Evolutionary conservation across 345 rosid genomes (phyloP), one percentile per base, ranked within the genome.

Genomic region (Populus simonii): DNA sequence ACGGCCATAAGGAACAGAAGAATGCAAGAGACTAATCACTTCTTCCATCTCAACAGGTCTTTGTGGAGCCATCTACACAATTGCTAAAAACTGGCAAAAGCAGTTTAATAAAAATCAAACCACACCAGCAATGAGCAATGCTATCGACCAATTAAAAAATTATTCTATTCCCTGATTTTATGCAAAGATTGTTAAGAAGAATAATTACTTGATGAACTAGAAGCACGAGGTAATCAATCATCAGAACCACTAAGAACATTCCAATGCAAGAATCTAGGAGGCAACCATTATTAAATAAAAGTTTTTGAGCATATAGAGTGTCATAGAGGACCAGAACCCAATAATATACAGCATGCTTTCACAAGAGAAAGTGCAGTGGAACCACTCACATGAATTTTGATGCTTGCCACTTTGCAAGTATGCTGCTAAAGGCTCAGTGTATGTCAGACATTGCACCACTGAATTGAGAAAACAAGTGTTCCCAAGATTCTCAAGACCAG

Each of bases 391-490:
- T 72, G 89, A 87, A 82, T 77, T 90, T 73, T 89, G 90, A 86
- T 96, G 97, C 71, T 84, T 91, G 83, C 93, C 97, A 36, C 90
- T 89, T 76, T 90, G 94, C 81, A 96, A 87, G 76, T 89, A 89
- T 74, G 97, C 98, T 85, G 91, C 99, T 49, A 96, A 86, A 6
- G 99, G 99, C 86, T 91, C 98, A 0, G 98, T 96, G 81, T 93
- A 92, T 27, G 99, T 96, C 79, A 96, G 87, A 82, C 99, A 96
- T 76, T 96, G 98, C 82, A 96, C 78, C 8, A 96, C 99, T 6
- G 98, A 96, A 78, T 93, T 96, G 22, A 96, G 95, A 82, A 92
- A 96, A 85, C 99, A 96, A 77, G 99, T 96, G 79, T 96, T 96
- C 81, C 99, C 99, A 43, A 96, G 92, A 87, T 96, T 96, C 83